A percentile compares a stretch with the other conserved stretches of the same genome.
phyloP scores from a whole-genome alignment of 768 basidiomycete species.

The Rickenella mellea region DNA sequence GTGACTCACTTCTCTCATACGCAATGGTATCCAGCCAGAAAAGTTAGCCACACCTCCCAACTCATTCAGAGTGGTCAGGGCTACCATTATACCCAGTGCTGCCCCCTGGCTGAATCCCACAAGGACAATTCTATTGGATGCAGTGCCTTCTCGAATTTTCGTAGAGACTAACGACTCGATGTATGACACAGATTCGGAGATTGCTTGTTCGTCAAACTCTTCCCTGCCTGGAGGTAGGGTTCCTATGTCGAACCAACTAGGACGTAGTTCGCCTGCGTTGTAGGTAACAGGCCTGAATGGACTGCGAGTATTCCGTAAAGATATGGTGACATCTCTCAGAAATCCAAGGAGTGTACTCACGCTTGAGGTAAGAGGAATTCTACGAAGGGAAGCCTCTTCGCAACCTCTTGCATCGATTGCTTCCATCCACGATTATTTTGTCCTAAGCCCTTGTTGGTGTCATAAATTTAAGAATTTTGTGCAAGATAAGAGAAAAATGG shows the following conservation, averaged over 20 bases:
- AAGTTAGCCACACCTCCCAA: slow-evolving; percentile 34
- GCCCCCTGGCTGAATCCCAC: slow-evolving; percentile 37
- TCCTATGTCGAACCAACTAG: slow-evolving; percentile 35
- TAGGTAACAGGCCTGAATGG: slow-evolving; percentile 21
- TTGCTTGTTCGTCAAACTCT: slow-evolving; percentile 26
- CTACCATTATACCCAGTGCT: slow-evolving; percentile 27
- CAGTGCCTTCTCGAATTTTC: slow-evolving; percentile 26
- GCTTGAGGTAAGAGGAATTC: too few species aligned
- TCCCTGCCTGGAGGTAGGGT: slow-evolving; percentile 24
- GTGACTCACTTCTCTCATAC: slow-evolving; percentile 22
- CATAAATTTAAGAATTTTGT: too few species aligned
- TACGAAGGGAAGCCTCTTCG: too few species aligned
- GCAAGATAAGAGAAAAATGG: too few species aligned
- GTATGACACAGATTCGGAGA: slow-evolving; percentile 23
- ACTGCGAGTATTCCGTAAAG: too few species aligned
- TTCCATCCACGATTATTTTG: too few species aligned
- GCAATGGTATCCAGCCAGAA: slow-evolving; percentile 36
- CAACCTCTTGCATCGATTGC: too few species aligned
- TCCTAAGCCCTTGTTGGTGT: too few species aligned
- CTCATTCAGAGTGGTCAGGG: slow-evolving; percentile 29
- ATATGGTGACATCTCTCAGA: not conserved
- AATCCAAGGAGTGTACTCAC: too few species aligned
- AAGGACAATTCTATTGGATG: slow-evolving; percentile 27
- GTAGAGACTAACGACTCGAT: slow-evolving; percentile 29
- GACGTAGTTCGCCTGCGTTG: slow-evolving; percentile 18